A percentile compares a stretch with the other conserved stretches of the same genome.
Conservation (phyloP, 805 yeast species). For the Jamesozyma lodderae region DNA sequence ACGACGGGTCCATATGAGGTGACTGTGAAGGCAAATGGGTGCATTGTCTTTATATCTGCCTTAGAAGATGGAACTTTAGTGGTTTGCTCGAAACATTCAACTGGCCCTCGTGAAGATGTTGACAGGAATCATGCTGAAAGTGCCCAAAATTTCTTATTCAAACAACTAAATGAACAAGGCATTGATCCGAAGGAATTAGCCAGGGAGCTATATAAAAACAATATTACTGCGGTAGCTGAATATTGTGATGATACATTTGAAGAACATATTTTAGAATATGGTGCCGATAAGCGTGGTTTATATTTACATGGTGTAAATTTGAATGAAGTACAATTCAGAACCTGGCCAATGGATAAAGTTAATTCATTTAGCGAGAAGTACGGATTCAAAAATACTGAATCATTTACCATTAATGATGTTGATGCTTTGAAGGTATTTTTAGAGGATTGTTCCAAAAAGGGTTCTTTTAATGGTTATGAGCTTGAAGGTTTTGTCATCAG, state of each 20-base stretch:
- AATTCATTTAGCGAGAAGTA: slow-evolving; percentile 48
- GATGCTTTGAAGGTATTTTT: slow-evolving; percentile 42
- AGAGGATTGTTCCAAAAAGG: slow-evolving; percentile 50
- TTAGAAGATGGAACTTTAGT: slow-evolving; percentile 64
- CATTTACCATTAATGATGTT: slow-evolving; percentile 33
- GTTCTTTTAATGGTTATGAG: slow-evolving; percentile 61
- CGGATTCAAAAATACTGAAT: slow-evolving; percentile 62
- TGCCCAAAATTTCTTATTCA: slow-evolving; percentile 51
- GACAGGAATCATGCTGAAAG: slow-evolving; percentile 63
- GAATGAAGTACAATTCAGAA: slow-evolving; percentile 54
- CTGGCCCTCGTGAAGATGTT: slow-evolving; percentile 54
- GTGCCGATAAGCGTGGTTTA: slow-evolving; percentile 60
- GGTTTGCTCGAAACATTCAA: slow-evolving; percentile 86
- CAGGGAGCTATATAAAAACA: slow-evolving; percentile 36
- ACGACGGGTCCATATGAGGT: slow-evolving; percentile 74
- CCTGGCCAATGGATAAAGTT: slow-evolving; percentile 56
- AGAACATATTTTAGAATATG: slow-evolving; percentile 81
- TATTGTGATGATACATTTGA: slow-evolving; percentile 88
- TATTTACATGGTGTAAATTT: slow-evolving; percentile 83
- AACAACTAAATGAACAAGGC: slow-evolving; percentile 40
- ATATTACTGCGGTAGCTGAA: slow-evolving; percentile 84
- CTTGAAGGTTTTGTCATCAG: slow-evolving; percentile 93
- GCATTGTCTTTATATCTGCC: slow-evolving; percentile 78
- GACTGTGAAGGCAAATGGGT: slow-evolving; percentile 87
- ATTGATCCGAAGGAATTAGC: slow-evolving; percentile 47